Percentiles rank a stretch among this genome's conserved stretches.
phyloP scores from a whole-genome alignment of 2,329 filamentous ascomycete species.

The Ophiostoma piceae region DNA sequence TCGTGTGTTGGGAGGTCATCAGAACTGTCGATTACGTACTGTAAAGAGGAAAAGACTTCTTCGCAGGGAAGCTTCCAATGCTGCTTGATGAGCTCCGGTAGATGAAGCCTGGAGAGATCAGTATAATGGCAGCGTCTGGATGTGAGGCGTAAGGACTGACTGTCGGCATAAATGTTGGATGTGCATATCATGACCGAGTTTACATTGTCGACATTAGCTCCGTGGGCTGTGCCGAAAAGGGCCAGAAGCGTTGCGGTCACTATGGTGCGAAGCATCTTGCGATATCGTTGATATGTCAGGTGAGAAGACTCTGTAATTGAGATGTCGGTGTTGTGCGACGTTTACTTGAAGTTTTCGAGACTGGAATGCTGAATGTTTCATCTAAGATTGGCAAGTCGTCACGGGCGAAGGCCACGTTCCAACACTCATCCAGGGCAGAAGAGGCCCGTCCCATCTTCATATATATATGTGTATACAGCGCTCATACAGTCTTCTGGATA shows the following conservation, averaged over 20 bases:
- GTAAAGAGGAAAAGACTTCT: slow-evolving; percentile 18
- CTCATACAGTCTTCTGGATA: neutral
- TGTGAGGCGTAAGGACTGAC: neutral
- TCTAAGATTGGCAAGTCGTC: neutral
- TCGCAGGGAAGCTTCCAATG: slow-evolving; percentile 18
- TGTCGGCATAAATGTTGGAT: slow-evolving; percentile 18
- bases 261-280: neutral
- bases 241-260: neutral
- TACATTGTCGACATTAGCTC: neutral
- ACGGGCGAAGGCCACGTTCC: neutral
- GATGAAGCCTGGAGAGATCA: slow-evolving; percentile 20
- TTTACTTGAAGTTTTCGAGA: neutral
- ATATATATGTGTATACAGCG: neutral
- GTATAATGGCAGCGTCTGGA: neutral
- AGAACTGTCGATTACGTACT: slow-evolving; percentile 14
- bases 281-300: neutral
- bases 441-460: neutral
- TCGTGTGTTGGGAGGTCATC: neutral
- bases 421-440: neutral
- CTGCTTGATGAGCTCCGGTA: slow-evolving; percentile 19
- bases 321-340: neutral
- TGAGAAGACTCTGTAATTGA: neutral
- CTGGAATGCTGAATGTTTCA: neutral
- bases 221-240: neutral
- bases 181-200: slow-evolving; percentile 20